These are phyloP conservation scores for Podila verticillata DNA, from an alignment of 192 early-diverging fungal species.

Conservation along the genomic window DNA sequence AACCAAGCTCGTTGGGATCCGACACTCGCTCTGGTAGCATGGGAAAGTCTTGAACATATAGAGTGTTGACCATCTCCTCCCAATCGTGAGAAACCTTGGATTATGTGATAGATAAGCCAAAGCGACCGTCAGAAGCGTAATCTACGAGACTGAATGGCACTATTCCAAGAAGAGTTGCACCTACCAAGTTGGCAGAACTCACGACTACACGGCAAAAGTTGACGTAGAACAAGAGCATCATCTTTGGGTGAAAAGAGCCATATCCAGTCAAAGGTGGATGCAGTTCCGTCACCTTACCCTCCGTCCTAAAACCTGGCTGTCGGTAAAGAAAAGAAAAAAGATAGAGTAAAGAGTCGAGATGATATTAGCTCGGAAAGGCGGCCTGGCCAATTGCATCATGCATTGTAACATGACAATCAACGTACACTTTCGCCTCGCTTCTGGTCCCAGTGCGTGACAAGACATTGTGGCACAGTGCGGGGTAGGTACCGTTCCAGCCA, in stretches of 20 bases:
- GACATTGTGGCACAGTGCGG: slow-evolving; percentile 41
- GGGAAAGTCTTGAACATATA: slow-evolving; percentile 74
- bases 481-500: slow-evolving; percentile 64
- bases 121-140: not conserved
- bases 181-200: slow-evolving; percentile 69
- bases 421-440: slow-evolving; percentile 26
- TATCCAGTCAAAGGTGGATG: slow-evolving; percentile 59
- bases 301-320: slow-evolving; percentile 1
- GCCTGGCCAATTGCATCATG: not conserved
- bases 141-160: not conserved
- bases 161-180: not conserved
- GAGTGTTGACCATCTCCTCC: slow-evolving; percentile 65
- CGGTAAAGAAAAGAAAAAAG: not conserved
- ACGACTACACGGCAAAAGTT: slow-evolving; percentile 65
- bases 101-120: not conserved
- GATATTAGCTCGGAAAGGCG: not conserved
- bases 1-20: slow-evolving; percentile 13
- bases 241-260: slow-evolving; percentile 69
- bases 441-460: slow-evolving; percentile 50
- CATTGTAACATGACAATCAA: not conserved
- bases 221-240: slow-evolving; percentile 72
- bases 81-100: slow-evolving; percentile 61
- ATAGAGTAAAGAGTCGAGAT: not conserved
- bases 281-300: slow-evolving; percentile 27
- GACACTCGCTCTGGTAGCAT: slow-evolving; percentile 7